Base-by-base conservation (phyloP, 805 yeast genomes). In the Nakazawaea pomicola region DNA sequence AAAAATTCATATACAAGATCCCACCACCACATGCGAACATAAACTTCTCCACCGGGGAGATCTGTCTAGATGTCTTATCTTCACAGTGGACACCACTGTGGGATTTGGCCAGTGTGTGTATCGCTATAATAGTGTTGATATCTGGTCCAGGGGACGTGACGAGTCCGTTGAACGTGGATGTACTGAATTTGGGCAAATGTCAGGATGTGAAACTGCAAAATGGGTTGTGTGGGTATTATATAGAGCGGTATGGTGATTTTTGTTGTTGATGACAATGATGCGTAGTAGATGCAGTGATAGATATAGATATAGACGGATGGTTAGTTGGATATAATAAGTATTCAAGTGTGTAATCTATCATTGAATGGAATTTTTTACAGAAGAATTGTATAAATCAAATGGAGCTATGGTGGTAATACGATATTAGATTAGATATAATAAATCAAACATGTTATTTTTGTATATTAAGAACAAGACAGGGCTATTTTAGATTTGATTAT, bases 71-170 rank as follows among this genome's bases (percentile, higher is more conserved):
- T 54, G 76, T 83, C 8, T 59, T 83, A 37, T 4, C 6, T 4
- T 55, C 48, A 33, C 66, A 66, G 45, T 83, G 90, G 90, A 72
- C 85, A 0, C 90, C 91, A 0, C 86, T 85, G 1, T 83, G 88
- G 85, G 74, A 78, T 40, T 53, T 83, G 33, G 58, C 70, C 35
- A 65, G 76, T 42, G 63, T 76, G 5, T 61, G 80, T 34, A 67
- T 72, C 14, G 87, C 87, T 1, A 70, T 83, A 2, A 53, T 78
- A 24, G 61, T 75, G 54, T 64, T n/a, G n/a, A n/a, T 83, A 12
- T 52, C 83, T 7, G 74, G 70, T 32, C 74, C 76, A 37, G 89
- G 89, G 0, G 88, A 79, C 52, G 83, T 86, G 0, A 77, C 78
- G 46, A 76, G 84, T 30, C 91, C 91, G 0, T 58, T 83, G 38